Evolutionary conservation across 202 grass and related monocot species (phyloP), one percentile per base, ranked within the genome.

Genomic region (Digitaria exilis): DNA sequence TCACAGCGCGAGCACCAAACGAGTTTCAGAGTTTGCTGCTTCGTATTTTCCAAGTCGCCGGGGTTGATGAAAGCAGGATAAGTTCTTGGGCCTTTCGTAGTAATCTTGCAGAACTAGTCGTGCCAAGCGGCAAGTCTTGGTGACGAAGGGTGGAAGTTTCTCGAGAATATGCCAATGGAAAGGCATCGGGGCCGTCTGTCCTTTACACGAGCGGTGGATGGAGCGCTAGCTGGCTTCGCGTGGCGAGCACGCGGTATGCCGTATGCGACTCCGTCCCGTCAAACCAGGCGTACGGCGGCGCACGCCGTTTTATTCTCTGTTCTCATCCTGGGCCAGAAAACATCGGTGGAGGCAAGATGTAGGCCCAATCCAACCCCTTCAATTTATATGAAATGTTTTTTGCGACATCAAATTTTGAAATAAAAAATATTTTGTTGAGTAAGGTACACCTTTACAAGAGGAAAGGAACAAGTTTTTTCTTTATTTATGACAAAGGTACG

Each of bases 221-320:
- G 49, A 58, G 32, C 62, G 51, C 13, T 73, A 69, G 51, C 17
- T 73, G 73, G 68, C 68, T 54, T 63, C 43, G 88, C 84, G 83
- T 90, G 62, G 59, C 73, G 5, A 29, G 14, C 67, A 90, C 88
- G 88, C 88, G 84, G 60, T 31, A 10, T 9, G 10, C 14, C 60
- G 15, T 2, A 52, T 69, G 42, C 71, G 78, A 82, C 73, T 71
- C 85, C 45, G 61, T 66, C 81, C 34, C 71, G 78, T 81, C 7
- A 57, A 68, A 73, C 69, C 1, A 59, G 50, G 60, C 30, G 29
- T n/a, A 16, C 42, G 59, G 19, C 52, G 26, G 75, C 66, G 44
- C 78, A 35, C 44, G 30, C 78, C 44, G 71, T 81, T 75, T 79
- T 3, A 5, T n/a, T 78, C 46, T 3, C 4, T 15, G 25, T 60